Conservation (phyloP, 2,329 filamentous ascomycete genomes). For the Colletotrichum orbiculare region DNA sequence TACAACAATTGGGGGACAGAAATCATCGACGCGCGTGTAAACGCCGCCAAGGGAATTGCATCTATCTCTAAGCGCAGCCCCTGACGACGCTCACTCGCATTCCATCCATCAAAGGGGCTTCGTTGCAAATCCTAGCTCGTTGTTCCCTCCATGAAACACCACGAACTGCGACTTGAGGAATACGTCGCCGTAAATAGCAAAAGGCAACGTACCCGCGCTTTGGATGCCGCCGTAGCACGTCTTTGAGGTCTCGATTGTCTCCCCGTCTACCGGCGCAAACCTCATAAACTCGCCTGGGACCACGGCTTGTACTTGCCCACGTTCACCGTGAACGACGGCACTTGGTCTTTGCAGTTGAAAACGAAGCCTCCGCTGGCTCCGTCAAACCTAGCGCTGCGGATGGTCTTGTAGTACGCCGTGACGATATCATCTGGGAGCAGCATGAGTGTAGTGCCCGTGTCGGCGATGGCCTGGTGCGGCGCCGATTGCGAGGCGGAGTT, state of each 20-base stretch:
- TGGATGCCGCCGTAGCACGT: constrained; percentile 53
- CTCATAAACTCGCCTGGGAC: constrained; percentile 52
- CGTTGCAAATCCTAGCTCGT: constrained; percentile 52
- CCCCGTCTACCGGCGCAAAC: constrained; percentile 44
- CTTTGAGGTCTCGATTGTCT: constrained; percentile 28
- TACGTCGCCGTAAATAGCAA: constrained; percentile 54
- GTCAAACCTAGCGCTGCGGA: constrained; percentile 62
- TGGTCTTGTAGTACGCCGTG: constrained; percentile 68
- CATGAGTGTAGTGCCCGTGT: constrained; percentile 77
- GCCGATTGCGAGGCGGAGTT: constrained; percentile 27
- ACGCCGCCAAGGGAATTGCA: no score
- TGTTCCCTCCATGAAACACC: constrained; percentile 50
- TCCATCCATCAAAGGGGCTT: constrained; percentile 42
- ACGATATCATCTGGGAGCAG: constrained; percentile 66
- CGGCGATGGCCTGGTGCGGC: constrained; percentile 66
- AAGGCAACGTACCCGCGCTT: constrained; percentile 47
- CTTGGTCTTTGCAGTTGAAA: constrained; percentile 63
- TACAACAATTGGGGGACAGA: no score
- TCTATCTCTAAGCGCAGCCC: no score
- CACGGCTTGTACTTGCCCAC: constrained; percentile 48
- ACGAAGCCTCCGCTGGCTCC: constrained; percentile 63
- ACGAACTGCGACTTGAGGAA: constrained; percentile 58
- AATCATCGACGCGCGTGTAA: no score
- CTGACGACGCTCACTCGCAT: no score
- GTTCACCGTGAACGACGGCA: constrained; percentile 57